Evolutionary conservation across 345 rosid genomes (phyloP).

Genomic region (Pistacia atlantica): DNA sequence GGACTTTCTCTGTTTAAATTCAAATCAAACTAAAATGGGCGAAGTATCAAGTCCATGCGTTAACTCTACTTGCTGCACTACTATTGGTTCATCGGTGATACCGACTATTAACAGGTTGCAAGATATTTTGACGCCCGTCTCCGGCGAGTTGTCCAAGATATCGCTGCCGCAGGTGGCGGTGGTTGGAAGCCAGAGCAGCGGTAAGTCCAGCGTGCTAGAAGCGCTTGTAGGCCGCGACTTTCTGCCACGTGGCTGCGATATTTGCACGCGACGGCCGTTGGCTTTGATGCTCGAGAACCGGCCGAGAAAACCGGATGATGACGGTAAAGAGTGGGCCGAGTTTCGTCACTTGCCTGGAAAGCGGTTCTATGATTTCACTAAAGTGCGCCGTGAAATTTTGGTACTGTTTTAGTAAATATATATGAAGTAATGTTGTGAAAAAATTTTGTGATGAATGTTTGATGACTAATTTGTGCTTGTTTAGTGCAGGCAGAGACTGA

Average conservation of each 20-base stretch:
- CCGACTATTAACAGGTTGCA: slow-evolving; percentile 38
- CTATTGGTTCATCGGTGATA: slow-evolving; percentile 39
- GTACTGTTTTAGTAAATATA: slow-evolving; percentile 16
- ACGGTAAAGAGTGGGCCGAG: slow-evolving; percentile 41
- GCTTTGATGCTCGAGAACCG: slow-evolving; percentile 37
- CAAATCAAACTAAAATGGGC: slow-evolving; percentile 16
- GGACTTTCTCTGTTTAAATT: not conserved
- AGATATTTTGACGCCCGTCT: slow-evolving; percentile 37
- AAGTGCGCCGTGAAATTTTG: slow-evolving; percentile 46
- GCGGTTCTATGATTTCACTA: slow-evolving; percentile 37
- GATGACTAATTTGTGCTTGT: not conserved
- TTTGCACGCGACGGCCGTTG: slow-evolving; percentile 48
- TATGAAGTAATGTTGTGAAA: not conserved
- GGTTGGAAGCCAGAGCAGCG: slow-evolving; percentile 63
- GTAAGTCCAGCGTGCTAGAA: slow-evolving; percentile 53
- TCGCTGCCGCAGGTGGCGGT: slow-evolving; percentile 55
- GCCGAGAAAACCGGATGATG: slow-evolving; percentile 11
- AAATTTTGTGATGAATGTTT: not conserved
- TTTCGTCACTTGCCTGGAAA: slow-evolving; percentile 42
- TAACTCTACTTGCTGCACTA: not conserved
- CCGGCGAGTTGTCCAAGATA: slow-evolving; percentile 24
- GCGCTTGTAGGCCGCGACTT: slow-evolving; percentile 54
- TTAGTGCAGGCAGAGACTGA: slow-evolving; percentile 64
- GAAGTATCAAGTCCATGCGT: not conserved
- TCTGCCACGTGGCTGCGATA: slow-evolving; percentile 49